These are phyloP conservation scores for Thelonectria discophora DNA, from an alignment of 2,329 filamentous ascomycete species.

Conservation along the genomic window DNA sequence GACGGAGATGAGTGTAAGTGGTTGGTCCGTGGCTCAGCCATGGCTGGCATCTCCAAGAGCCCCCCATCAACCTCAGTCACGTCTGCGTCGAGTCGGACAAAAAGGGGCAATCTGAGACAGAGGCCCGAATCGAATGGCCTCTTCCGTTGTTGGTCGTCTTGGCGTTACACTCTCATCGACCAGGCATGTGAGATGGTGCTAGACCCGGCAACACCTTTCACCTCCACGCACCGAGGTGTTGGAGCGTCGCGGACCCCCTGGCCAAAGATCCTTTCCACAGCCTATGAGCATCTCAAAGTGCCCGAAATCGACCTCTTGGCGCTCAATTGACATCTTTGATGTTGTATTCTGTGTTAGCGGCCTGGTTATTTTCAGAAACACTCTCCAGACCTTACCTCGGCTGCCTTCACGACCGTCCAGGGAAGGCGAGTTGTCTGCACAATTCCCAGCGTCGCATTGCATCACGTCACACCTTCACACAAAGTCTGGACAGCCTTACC, in stretches of 20 bases:
- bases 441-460: slow-evolving; percentile 14
- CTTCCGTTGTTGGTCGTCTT: slow-evolving; percentile 20
- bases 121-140: slow-evolving; percentile 28
- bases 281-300: slow-evolving; percentile 3
- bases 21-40: slow-evolving; percentile 21
- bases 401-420: slow-evolving; percentile 17
- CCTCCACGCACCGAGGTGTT: neutral
- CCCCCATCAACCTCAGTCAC: slow-evolving; percentile 6
- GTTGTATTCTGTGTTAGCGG: neutral
- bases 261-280: slow-evolving; percentile 13
- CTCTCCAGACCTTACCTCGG: slow-evolving; percentile 15
- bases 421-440: slow-evolving; percentile 14
- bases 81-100: slow-evolving; percentile 12
- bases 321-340: neutral
- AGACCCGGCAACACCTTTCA: slow-evolving; percentile 23
- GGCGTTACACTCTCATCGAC: slow-evolving; percentile 20
- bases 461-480: slow-evolving; percentile 15
- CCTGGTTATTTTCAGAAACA: slow-evolving; percentile 22
- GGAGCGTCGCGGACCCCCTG: neutral
- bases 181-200: slow-evolving; percentile 36
- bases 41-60: slow-evolving; percentile 23
- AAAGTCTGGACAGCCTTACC: slow-evolving; percentile 28
- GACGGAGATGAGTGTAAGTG: slow-evolving; percentile 4
- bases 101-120: slow-evolving; percentile 35
- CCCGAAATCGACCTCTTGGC: neutral